Conservation (phyloP, 306 rosid species). For the Ormosia semicastrata region DNA sequence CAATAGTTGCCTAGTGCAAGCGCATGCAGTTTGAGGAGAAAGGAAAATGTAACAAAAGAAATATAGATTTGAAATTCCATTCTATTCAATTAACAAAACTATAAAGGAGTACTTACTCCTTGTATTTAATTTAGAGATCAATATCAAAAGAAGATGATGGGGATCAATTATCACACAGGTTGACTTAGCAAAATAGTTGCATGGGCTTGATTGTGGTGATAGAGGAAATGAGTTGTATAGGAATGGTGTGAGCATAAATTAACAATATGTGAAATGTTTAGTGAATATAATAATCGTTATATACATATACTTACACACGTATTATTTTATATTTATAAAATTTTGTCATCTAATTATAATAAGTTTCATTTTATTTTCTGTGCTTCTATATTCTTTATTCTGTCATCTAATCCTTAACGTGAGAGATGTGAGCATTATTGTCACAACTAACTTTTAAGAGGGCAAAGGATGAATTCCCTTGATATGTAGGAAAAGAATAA, state of each 20-base stretch:
- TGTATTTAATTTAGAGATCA: slow-evolving; percentile 18
- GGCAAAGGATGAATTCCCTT: slow-evolving; percentile 26
- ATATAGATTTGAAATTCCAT: neutral
- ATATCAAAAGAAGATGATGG: neutral
- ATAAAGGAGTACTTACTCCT: neutral
- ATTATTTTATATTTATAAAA: too few relatives aligned
- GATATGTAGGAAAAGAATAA: slow-evolving; percentile 47
- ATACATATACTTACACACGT: too few relatives aligned
- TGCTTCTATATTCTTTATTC: too few relatives aligned
- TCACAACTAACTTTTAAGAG: neutral
- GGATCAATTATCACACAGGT: neutral
- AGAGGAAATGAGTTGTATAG: slow-evolving; percentile 28
- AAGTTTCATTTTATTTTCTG: too few relatives aligned
- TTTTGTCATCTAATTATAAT: too few relatives aligned
- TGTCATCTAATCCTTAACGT: too few relatives aligned
- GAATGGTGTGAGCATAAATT: slow-evolving; percentile 26
- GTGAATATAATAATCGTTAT: too few relatives aligned
- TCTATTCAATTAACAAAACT: slow-evolving; percentile 2
- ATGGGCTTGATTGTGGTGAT: slow-evolving; percentile 20
- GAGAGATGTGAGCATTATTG: too few relatives aligned
- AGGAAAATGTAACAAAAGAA: neutral
- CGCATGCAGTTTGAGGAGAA: neutral
- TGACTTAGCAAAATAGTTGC: slow-evolving; percentile 6
- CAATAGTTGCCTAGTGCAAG: too few relatives aligned
- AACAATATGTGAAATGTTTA: neutral